A percentile compares a stretch with the other conserved stretches of the same genome.
Evolutionary conservation across 2,329 filamentous ascomycete species (phyloP).

Genomic region (Cladosporium oxysporum): DNA sequence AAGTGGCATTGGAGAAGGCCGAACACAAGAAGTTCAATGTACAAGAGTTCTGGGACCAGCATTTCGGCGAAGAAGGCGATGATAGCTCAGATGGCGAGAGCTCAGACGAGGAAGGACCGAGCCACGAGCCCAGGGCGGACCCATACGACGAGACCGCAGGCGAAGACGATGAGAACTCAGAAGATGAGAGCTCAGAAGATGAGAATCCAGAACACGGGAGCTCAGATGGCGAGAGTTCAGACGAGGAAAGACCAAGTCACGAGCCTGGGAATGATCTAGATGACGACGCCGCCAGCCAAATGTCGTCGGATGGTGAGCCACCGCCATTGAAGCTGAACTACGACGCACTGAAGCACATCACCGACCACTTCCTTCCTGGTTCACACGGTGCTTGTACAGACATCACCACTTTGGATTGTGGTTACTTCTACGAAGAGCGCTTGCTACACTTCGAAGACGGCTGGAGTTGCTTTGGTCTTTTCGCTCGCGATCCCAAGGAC

Average conservation of each 20-base stretch:
- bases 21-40: not conserved
- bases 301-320: not conserved
- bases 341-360: slow-evolving; percentile 24
- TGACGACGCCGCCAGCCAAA: not conserved
- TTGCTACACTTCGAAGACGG: slow-evolving; percentile 24
- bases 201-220: too few species aligned
- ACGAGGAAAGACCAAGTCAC: not conserved
- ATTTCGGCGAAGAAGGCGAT: not conserved
- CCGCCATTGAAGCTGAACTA: slow-evolving; percentile 20
- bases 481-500: slow-evolving; percentile 17
- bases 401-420: not conserved
- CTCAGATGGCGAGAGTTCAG: not conserved
- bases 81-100: not conserved
- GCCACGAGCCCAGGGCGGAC: not conserved
- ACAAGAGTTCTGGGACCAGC: not conserved
- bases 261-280: not conserved
- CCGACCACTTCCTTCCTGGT: slow-evolving; percentile 16
- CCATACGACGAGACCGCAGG: not conserved
- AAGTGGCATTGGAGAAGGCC: not conserved
- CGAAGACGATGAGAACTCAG: not conserved
- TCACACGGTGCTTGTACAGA: slow-evolving; percentile 20
- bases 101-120: not conserved
- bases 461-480: slow-evolving; percentile 23
- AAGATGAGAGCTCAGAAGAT: not conserved
- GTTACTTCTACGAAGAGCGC: slow-evolving; percentile 18